Conservation (phyloP, 1,139 yeast species). For the Pichia inconspicua region DNA sequence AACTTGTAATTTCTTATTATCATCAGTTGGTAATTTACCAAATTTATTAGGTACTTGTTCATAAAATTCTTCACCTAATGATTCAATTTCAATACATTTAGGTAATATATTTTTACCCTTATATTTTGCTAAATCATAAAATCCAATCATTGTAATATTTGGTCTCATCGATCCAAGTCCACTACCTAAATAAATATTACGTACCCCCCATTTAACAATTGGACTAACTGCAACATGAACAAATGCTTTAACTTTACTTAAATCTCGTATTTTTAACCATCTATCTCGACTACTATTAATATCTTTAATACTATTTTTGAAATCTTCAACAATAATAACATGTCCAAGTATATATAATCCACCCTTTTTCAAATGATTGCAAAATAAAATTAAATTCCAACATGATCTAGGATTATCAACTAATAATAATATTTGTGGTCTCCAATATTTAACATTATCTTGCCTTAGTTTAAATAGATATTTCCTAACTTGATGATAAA, state of each 20-base stretch:
- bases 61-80: conserved; percentile 13
- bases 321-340: conserved; percentile 53
- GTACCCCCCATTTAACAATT: conserved; percentile 87
- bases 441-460: conserved; percentile 94
- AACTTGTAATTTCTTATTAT: conserved; percentile 53
- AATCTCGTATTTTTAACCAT: conserved; percentile 76
- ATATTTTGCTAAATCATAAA: conserved; percentile 50
- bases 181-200: conserved; percentile 84
- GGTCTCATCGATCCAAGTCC: conserved; percentile 98
- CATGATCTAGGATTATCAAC: conserved; percentile 88
- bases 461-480: conserved; percentile 73
- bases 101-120: conserved; percentile 14
- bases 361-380: conserved; percentile 91
- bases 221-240: conserved; percentile 90
- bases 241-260: conserved; percentile 78
- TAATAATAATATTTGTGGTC: conserved; percentile 82
- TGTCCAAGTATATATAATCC: conserved; percentile 90
- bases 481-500: conserved; percentile 92
- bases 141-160: conserved; percentile 85
- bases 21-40: conserved; percentile 66
- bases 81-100: conserved; percentile 19
- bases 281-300: conserved; percentile 66
- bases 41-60: conserved; percentile 25
- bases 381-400: conserved; percentile 88
- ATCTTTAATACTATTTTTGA: conserved; percentile 57